Evolutionary conservation across 257 asterid species (phyloP).

Genomic region (Salvia miltiorrhiza): DNA sequence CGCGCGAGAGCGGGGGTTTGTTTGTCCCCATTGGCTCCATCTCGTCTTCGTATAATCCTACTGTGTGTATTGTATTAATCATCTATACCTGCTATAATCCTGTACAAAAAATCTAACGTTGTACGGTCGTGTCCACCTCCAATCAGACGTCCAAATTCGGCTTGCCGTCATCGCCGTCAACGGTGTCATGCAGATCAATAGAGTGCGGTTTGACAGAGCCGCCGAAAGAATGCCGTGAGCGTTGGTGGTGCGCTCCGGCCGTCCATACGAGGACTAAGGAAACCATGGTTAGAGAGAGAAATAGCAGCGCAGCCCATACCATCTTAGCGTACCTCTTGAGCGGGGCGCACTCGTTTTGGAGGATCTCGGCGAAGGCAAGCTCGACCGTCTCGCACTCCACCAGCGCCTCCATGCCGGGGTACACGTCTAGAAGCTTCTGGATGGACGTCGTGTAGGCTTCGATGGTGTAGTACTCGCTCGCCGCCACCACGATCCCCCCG

Average conservation of each 20-base stretch:
- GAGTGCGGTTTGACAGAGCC: conserved; percentile 53
- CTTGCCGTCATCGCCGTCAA: background rate
- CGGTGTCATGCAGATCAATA: background rate
- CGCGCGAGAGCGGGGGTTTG: conserved; percentile 1
- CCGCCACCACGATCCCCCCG: conserved; percentile 63
- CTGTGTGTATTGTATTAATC: background rate
- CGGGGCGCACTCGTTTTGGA: conserved; percentile 57
- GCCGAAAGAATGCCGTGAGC: conserved; percentile 21
- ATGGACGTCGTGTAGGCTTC: conserved; percentile 58
- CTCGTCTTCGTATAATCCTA: conserved; percentile 5
- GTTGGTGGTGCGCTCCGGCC: conserved; percentile 30
- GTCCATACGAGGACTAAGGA: conserved; percentile 52
- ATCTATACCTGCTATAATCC: background rate
- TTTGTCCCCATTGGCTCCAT: conserved; percentile 27
- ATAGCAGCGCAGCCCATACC: conserved; percentile 52
- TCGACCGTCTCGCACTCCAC: conserved; percentile 64
- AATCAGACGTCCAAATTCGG: background rate
- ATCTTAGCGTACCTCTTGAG: conserved; percentile 42
- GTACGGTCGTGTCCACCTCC: background rate
- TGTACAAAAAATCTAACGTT: conserved; percentile 1
- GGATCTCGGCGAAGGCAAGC: conserved; percentile 58
- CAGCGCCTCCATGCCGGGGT: conserved; percentile 67
- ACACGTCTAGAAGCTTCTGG: conserved; percentile 60
- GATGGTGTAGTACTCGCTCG: conserved; percentile 33
- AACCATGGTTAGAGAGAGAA: conserved; percentile 55